Conservation (phyloP, 257 asterid genomes). For the Solanum bulbocastanum region DNA sequence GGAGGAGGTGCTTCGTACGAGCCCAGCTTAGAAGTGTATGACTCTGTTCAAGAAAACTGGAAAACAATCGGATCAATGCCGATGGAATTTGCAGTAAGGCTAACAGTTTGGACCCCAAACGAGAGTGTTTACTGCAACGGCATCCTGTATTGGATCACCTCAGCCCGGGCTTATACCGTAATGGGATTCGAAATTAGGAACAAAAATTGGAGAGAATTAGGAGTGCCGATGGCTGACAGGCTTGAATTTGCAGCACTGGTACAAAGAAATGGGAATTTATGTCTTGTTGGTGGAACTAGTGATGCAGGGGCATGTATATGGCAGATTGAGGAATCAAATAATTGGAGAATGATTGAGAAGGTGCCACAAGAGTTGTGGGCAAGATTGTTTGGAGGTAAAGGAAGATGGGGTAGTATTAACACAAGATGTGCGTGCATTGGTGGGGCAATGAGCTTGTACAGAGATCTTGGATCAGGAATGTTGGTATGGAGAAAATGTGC, state of each 20-base stretch:
- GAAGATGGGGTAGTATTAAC: constrained; percentile 48
- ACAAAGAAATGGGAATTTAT: constrained; percentile 38
- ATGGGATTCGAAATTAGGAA: constrained; percentile 49
- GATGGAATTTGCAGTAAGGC: constrained; percentile 64
- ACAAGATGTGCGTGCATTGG: constrained; percentile 38
- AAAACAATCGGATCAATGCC: constrained; percentile 36
- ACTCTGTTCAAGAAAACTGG: constrained; percentile 33
- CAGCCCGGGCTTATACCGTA: constrained; percentile 66
- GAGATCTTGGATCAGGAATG: constrained; percentile 53
- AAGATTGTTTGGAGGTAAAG: constrained; percentile 25
- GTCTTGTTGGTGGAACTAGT: constrained; percentile 53
- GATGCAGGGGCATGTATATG: constrained; percentile 42
- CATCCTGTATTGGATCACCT: constrained; percentile 66
- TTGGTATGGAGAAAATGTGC: constrained; percentile 38
- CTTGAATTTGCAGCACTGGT: constrained; percentile 73
- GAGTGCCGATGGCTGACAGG: constrained; percentile 70
- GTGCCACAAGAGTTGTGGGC: constrained; percentile 45
- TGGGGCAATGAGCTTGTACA: constrained; percentile 53
- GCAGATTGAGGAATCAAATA: constrained; percentile 43
- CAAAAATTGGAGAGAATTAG: constrained; percentile 44
- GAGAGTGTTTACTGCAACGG: constrained; percentile 55
- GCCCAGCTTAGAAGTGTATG: constrained; percentile 53
- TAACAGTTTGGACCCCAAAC: constrained; percentile 82
- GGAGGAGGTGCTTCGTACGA: constrained; percentile 54
- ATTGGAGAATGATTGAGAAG: constrained; percentile 47